Evolutionary conservation across 2,329 filamentous ascomycete species (phyloP), one percentile per base, ranked within the genome.

Genomic region (Zasmidium citrigriseum): DNA sequence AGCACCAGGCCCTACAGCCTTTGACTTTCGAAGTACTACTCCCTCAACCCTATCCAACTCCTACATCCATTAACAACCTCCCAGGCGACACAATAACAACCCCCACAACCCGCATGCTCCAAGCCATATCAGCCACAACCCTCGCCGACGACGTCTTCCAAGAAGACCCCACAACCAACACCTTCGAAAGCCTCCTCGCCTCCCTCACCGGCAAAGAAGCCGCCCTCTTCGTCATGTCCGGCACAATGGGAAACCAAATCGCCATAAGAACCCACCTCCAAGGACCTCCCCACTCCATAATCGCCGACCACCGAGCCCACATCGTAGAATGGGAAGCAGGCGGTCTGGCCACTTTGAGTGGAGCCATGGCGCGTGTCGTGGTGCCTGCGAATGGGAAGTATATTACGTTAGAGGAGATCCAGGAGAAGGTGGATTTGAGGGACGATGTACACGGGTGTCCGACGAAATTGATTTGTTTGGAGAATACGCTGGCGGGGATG

Each of bases 231-330:
- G 90, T 96, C 55, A 81, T 96, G 59, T 95, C 90, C 0, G 93
- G 93, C 2, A 96, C 93, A 3, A 96, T 96, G 92, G 64, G 91
- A 44, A 97, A 97, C 76, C 92, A 96, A 73, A 80, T 97, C 18
- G 88, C 89, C 0, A 82, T 96, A 45, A 86, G 93, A 41, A 83
- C 89, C 1, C 89, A 95, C 59, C 82, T 97, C 14, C 83, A 80
- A 0, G 88, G 90, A 60, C 92, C 93, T 14, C 93, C 93, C 0
- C 86, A 96, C 72, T 84, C 84, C 7, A 84, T 97, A 4, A 78
- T 97, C 9, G 91, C 89, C 66, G 93, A 97, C 71, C 80, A 87
- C 63, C 84, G 91, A 29, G 84, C 86, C 3, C 93, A 97, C 72
- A 89, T 97, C 58, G 79, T 90, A 57, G 80, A 86, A 44, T 86